Evolutionary conservation across 2,329 filamentous ascomycete genomes (phyloP).

Genomic region (Fusarium humuli): DNA sequence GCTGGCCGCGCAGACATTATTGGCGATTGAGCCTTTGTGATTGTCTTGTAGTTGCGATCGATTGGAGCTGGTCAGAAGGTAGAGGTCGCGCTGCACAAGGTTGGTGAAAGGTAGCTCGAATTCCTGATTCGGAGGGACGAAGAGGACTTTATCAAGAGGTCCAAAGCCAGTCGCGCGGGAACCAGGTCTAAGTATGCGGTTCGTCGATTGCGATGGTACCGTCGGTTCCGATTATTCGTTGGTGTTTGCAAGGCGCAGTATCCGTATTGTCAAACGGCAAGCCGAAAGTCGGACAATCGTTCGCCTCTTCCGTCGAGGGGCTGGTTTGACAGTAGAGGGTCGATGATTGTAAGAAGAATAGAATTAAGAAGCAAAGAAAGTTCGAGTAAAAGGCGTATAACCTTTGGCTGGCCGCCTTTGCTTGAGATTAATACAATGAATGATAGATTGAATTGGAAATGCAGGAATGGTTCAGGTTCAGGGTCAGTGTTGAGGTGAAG

Average conservation of each 20-base stretch:
- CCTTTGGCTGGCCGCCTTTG: neutral
- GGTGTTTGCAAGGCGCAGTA: neutral
- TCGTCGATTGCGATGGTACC: neutral
- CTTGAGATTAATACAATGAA: conserved; percentile 12
- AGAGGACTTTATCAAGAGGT: neutral
- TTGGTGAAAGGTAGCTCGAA: conserved; percentile 9
- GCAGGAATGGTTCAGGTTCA: conserved; percentile 1
- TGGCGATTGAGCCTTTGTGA: conserved; percentile 8
- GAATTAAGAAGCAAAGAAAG: neutral
- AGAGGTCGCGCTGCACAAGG: conserved; percentile 1
- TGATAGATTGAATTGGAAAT: conserved; percentile 27
- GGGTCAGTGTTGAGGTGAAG: conserved; percentile 10
- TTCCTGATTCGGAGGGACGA: conserved; percentile 2
- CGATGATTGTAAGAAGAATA: neutral
- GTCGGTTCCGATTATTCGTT: conserved; percentile 9
- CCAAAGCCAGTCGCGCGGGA: neutral
- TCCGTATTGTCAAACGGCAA: neutral
- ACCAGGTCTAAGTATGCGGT: neutral
- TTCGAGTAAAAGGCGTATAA: neutral
- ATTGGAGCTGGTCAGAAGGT: conserved; percentile 1
- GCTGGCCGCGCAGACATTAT: conserved; percentile 60
- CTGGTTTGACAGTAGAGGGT: neutral
- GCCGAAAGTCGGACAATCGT: conserved; percentile 35
- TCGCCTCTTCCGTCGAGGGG: conserved; percentile 7
- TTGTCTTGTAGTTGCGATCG: neutral